Percentiles rank a stretch among this genome's conserved stretches.
Evolutionary conservation across 106 monocot species (phyloP).

Genomic region (Posidonia australis): DNA sequence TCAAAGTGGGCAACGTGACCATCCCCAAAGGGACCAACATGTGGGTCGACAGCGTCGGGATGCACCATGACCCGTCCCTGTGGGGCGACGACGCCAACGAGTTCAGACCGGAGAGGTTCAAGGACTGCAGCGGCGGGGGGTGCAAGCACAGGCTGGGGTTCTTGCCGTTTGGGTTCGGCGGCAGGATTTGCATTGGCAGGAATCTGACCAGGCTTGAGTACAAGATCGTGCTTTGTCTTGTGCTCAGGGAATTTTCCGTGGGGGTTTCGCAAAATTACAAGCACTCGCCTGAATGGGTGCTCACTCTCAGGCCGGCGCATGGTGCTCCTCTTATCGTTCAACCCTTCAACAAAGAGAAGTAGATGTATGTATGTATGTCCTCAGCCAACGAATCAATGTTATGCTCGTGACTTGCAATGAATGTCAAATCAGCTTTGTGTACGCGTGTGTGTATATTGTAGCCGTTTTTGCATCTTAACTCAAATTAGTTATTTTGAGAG

Average conservation of each 20-base stretch:
- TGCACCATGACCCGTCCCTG: constrained; percentile 61
- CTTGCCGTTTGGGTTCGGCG: constrained; percentile 67
- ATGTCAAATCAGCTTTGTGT: no score
- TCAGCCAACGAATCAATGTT: no score
- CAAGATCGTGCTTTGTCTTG: constrained; percentile 45
- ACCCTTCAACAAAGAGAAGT: background rate
- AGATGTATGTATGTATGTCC: no score
- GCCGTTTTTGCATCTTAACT: no score
- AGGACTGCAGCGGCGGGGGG: constrained; percentile 24
- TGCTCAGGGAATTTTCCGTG: constrained; percentile 38
- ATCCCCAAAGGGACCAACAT: constrained; percentile 71
- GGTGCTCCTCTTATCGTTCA: constrained; percentile 26
- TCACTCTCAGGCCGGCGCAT: constrained; percentile 41
- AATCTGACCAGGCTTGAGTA: constrained; percentile 54
- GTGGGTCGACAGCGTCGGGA: constrained; percentile 53
- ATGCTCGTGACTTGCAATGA: no score
- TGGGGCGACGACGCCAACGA: constrained; percentile 71
- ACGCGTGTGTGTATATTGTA: no score
- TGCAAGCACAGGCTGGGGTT: constrained; percentile 70
- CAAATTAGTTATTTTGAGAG: no score
- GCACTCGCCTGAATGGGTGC: constrained; percentile 42
- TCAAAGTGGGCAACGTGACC: constrained; percentile 21
- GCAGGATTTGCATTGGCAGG: constrained; percentile 53
- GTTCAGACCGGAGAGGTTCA: constrained; percentile 75
- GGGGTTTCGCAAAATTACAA: constrained; percentile 34